Percentiles rank a stretch among this genome's conserved stretches.
phyloP scores from a whole-genome alignment of 306 rosid genomes.

The Hippophae rhamnoides region DNA sequence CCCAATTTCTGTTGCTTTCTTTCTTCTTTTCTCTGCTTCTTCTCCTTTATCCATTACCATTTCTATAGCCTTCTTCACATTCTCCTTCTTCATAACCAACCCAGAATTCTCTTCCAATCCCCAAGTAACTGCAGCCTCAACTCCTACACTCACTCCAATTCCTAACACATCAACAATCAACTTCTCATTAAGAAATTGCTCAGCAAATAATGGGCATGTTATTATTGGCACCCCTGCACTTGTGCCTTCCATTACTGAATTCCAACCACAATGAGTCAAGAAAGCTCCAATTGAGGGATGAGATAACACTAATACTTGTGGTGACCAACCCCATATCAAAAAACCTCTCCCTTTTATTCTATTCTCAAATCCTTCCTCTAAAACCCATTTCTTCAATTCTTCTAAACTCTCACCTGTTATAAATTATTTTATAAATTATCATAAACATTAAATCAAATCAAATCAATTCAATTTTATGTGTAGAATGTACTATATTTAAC shows the following conservation, averaged over 20 bases:
- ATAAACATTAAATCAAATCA: too few species aligned
- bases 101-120: too few species aligned
- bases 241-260: slow-evolving; percentile 41
- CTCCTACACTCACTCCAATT: slow-evolving; percentile 23
- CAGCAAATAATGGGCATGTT: slow-evolving; percentile 51
- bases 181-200: slow-evolving; percentile 37
- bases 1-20: slow-evolving; percentile 9
- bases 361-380: slow-evolving; percentile 30
- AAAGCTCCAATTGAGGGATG: slow-evolving; percentile 45
- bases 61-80: slow-evolving; percentile 19
- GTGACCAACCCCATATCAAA: slow-evolving; percentile 54
- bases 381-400: slow-evolving; percentile 14
- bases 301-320: slow-evolving; percentile 37
- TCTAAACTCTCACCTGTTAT: neutral
- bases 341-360: slow-evolving; percentile 17
- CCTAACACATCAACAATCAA: slow-evolving; percentile 4
- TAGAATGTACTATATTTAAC: too few species aligned
- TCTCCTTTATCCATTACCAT: slow-evolving; percentile 13
- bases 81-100: slow-evolving; percentile 5
- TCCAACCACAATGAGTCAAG: slow-evolving; percentile 59
- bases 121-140: neutral
- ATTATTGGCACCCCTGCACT: slow-evolving; percentile 43
- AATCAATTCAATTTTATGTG: too few species aligned
- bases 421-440: neutral
- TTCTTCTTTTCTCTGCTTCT: slow-evolving; percentile 20